Conservation (phyloP, 2,329 filamentous ascomycete genomes). For the Trematosphaeria pertusa region DNA sequence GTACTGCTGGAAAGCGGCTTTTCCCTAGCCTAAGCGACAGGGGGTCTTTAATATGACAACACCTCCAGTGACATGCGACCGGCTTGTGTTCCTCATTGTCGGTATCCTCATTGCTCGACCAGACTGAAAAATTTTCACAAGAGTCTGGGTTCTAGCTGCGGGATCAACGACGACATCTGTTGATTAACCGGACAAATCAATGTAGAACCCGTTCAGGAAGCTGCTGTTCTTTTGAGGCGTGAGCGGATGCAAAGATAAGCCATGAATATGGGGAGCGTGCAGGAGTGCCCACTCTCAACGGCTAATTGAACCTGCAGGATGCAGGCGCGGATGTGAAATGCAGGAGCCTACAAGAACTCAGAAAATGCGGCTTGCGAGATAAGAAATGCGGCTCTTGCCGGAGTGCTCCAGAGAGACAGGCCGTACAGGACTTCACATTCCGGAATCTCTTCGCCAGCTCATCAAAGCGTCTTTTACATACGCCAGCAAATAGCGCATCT, state of each 20-base stretch:
- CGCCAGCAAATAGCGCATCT: too few relatives aligned
- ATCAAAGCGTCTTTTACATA: too few relatives aligned
- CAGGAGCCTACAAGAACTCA: background rate
- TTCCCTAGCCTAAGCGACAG: slow-evolving; percentile 2
- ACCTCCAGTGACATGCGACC: slow-evolving; percentile 16
- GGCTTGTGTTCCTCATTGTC: slow-evolving; percentile 2
- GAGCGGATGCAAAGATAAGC: background rate
- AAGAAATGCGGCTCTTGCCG: too few relatives aligned
- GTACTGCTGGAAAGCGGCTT: too few relatives aligned
- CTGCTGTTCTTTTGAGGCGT: background rate
- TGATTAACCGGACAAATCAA: slow-evolving; percentile 12
- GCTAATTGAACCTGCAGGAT: slow-evolving; percentile 7
- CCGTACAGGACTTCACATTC: too few relatives aligned
- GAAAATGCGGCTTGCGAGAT: background rate
- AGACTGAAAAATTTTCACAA: slow-evolving; percentile 12
- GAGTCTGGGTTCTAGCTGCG: background rate
- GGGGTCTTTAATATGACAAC: slow-evolving; percentile 19
- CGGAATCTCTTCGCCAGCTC: too few relatives aligned
- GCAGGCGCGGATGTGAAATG: background rate
- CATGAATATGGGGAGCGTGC: background rate
- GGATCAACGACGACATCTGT: background rate
- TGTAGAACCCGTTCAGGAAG: background rate
- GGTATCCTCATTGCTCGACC: slow-evolving; percentile 8
- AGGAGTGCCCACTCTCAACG: background rate
- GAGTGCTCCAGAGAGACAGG: too few relatives aligned